Evolutionary conservation across 306 rosid species (phyloP).

Genomic region (Trifolium subterraneum): DNA sequence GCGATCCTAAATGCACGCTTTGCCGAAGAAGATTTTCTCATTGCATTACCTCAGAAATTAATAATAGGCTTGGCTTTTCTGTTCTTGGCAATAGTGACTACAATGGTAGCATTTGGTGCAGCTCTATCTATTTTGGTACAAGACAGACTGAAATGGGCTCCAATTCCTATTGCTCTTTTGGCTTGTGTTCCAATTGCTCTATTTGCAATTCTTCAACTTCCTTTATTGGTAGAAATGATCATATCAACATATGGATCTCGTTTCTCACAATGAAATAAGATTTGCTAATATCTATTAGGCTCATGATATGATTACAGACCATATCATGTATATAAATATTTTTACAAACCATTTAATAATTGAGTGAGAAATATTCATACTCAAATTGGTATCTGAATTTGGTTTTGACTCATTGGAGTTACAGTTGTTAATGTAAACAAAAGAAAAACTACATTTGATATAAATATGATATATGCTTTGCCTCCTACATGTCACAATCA

Average conservation of each 20-base stretch:
- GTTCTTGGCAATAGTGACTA: conserved; percentile 48
- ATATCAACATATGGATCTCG: background rate
- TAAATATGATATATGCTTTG: too few species aligned
- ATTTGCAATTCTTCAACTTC: background rate
- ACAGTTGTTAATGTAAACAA: too few species aligned
- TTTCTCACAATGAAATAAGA: background rate
- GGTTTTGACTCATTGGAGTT: too few species aligned
- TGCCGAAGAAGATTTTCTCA: background rate
- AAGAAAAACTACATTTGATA: too few species aligned
- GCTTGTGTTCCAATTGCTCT: background rate
- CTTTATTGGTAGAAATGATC: background rate
- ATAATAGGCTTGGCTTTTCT: conserved; percentile 56
- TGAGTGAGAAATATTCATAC: too few species aligned
- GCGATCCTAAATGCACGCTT: conserved; percentile 13
- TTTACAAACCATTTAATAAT: too few species aligned
- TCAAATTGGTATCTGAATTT: too few species aligned
- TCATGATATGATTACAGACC: too few species aligned
- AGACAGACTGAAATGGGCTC: conserved; percentile 32
- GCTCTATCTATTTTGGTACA: conserved; percentile 39
- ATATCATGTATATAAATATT: too few species aligned
- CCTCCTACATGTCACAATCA: too few species aligned
- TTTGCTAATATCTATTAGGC: too few species aligned
- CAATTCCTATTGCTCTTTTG: conserved; percentile 11
- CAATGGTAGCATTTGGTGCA: conserved; percentile 57
- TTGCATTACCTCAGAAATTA: conserved; percentile 46